Evolutionary conservation across 768 basidiomycete genomes (phyloP).

Genomic region (Kwoniella dejecticola): DNA sequence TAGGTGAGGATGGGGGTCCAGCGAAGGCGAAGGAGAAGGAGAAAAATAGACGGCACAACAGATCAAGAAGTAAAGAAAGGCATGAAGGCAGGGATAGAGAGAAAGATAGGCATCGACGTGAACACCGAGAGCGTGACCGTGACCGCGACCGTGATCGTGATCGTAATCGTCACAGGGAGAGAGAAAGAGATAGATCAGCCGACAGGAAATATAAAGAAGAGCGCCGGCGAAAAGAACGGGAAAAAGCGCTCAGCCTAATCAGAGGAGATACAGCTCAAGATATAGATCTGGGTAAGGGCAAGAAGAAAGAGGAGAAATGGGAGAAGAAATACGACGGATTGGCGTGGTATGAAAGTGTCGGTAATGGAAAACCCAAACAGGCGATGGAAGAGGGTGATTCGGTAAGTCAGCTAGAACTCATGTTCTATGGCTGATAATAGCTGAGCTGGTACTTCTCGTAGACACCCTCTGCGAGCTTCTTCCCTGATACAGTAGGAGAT

Average conservation of each 20-base stretch:
- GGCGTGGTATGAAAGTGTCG: constrained; percentile 28
- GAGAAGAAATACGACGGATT: constrained; percentile 11
- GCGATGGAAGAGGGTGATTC: constrained; percentile 11
- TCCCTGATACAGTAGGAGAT: constrained; percentile 32
- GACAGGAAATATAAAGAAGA: constrained; percentile 17
- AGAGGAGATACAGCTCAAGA: constrained; percentile 8
- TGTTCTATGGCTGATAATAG: neutral
- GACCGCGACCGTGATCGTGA: constrained; percentile 1
- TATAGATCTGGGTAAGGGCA: neutral
- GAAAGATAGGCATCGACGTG: neutral
- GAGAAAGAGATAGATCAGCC: constrained; percentile 17
- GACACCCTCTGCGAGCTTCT: constrained; percentile 18
- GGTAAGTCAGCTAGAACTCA: constrained; percentile 7
- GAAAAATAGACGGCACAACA: constrained; percentile 9
- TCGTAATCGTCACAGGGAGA: neutral
- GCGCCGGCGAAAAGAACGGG: constrained; percentile 18
- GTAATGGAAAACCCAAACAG: neutral
- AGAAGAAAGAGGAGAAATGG: constrained; percentile 8
- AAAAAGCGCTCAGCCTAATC: constrained; percentile 19
- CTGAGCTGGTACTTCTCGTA: neutral
- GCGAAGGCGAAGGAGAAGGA: constrained; percentile 4
- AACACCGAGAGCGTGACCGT: neutral
- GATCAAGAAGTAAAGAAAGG: neutral
- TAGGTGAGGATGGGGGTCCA: too few species aligned
- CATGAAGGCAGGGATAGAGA: neutral